Evolutionary conservation across 2,329 filamentous ascomycete species (phyloP).

Genomic region (Fusarium praegraminearum): DNA sequence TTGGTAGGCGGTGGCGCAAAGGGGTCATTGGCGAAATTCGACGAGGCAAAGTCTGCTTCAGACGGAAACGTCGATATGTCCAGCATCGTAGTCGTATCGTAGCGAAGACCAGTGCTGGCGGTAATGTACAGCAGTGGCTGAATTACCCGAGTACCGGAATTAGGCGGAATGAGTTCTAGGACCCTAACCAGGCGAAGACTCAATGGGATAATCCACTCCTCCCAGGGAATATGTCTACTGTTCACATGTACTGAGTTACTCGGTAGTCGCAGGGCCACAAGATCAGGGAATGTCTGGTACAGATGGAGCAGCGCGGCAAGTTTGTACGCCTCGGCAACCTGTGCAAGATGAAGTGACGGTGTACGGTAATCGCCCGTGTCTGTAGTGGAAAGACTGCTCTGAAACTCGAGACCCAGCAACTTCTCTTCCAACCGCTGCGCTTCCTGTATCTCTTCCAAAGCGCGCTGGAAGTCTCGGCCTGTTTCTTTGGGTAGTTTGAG

Average conservation of each 20-base stretch:
- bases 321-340: conserved; percentile 56
- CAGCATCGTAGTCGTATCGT: conserved; percentile 34
- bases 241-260: conserved; percentile 34
- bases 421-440: conserved; percentile 53
- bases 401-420: conserved; percentile 50
- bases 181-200: conserved; percentile 51
- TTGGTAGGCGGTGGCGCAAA: conserved; percentile 28
- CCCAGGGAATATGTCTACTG: conserved; percentile 49
- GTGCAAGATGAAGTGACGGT: conserved; percentile 50
- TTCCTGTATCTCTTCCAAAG: conserved; percentile 38
- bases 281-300: conserved; percentile 56
- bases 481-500: conserved; percentile 40
- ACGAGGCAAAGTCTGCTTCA: conserved; percentile 12
- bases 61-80: conserved; percentile 35
- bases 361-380: conserved; percentile 51
- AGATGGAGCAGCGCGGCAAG: conserved; percentile 55
- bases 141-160: conserved; percentile 54
- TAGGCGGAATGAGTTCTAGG: conserved; percentile 52
- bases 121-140: conserved; percentile 55
- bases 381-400: conserved; percentile 15
- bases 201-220: conserved; percentile 54
- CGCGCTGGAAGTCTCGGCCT: conserved; percentile 47
- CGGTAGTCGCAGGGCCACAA: conserved; percentile 51
- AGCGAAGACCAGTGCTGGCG: conserved; percentile 52
- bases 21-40: conserved; percentile 8